Conservation (phyloP, 2,329 filamentous ascomycete genomes). For the Didymella arachidicola region DNA sequence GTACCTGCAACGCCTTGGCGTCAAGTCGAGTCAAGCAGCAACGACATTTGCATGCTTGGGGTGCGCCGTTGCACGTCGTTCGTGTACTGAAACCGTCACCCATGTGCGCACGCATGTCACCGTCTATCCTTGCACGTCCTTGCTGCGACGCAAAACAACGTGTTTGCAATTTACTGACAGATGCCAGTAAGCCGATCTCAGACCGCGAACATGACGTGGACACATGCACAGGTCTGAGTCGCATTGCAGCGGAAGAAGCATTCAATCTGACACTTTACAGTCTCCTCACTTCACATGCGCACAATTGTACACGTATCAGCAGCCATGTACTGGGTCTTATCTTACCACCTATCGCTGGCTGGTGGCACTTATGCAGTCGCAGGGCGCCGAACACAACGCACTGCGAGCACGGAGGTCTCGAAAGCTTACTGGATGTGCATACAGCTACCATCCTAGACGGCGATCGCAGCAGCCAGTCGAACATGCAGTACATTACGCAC, state of each 20-base stretch:
- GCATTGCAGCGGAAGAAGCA: slow-evolving; percentile 4
- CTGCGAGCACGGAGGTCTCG: neutral
- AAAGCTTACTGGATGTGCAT: slow-evolving; percentile 8
- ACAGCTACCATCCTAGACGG: slow-evolving; percentile 3
- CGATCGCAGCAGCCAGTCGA: slow-evolving; percentile 6
- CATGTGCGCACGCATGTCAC: slow-evolving; percentile 18
- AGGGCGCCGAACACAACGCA: slow-evolving; percentile 16
- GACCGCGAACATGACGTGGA: slow-evolving; percentile 6
- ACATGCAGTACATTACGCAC: slow-evolving; percentile 5
- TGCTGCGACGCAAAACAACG: slow-evolving; percentile 15
- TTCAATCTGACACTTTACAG: slow-evolving; percentile 4
- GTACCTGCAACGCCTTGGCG: slow-evolving; percentile 3
- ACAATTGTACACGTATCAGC: slow-evolving; percentile 14
- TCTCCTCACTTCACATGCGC: slow-evolving; percentile 16
- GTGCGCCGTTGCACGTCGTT: slow-evolving; percentile 19
- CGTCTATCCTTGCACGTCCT: slow-evolving; percentile 11
- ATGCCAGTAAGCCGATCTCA: slow-evolving; percentile 8
- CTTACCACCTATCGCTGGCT: slow-evolving; percentile 7
- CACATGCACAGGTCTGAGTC: slow-evolving; percentile 5
- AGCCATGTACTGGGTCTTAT: slow-evolving; percentile 12
- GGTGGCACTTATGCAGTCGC: slow-evolving; percentile 15
- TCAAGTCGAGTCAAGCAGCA: slow-evolving; percentile 1
- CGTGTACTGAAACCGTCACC: slow-evolving; percentile 19
- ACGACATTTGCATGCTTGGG: slow-evolving; percentile 4
- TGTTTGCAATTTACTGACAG: slow-evolving; percentile 13